Base-by-base conservation (phyloP, 2,329 filamentous ascomycete species). In the Pseudocercospora pini-densiflorae region DNA sequence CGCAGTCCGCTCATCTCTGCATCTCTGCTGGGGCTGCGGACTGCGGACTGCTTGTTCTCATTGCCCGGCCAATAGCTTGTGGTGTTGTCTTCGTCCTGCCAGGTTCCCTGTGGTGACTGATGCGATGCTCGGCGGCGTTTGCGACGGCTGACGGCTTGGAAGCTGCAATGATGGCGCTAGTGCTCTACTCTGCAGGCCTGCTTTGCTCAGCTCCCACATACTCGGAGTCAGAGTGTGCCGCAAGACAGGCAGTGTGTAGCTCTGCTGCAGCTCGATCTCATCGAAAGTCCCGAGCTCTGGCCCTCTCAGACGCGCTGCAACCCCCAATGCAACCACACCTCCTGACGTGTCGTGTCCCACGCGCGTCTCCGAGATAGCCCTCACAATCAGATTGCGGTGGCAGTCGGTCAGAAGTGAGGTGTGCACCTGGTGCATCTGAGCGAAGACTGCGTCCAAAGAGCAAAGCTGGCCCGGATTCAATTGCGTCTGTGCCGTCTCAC, bases 161-260 rank as follows among this genome's bases (percentile, higher is more conserved):
- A 27, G 51, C 40, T 51, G 59, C 14, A 27, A 40, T 40, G 24
- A 19, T 36, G 19, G 59, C 59, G 45, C 59, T 54, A 61, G 59
- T 21, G 59, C 59, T 33, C 29, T 61, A 2, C 59, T 31, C 36
- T 29, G 58, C 58, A 21, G 21, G 24, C 58, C 58, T 51, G 47
- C 47, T 24, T 51, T 21, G 19, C 23, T 61, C 21, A 21, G n/a
- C 29, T 63, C 53, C 54, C 61, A 59, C 61, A 40, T 31, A 63
- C 40, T 63, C 53, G 61, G 61, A 59, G 49, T n/a, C 43, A 27
- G 40, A 45, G 19, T 57, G 60, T 62, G 47, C 49, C 60, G 59
- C 59, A 61, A 29, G 40, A 61, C 40, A 61, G 14, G 23, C 45
- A 61, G 23, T 53, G 43, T 9, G 21, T 43, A 21, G 33, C 57